A percentile compares a stretch with the other conserved stretches of the same genome.
Conservation (phyloP, 208 protist genomes). For the Angomonas desouzai region DNA sequence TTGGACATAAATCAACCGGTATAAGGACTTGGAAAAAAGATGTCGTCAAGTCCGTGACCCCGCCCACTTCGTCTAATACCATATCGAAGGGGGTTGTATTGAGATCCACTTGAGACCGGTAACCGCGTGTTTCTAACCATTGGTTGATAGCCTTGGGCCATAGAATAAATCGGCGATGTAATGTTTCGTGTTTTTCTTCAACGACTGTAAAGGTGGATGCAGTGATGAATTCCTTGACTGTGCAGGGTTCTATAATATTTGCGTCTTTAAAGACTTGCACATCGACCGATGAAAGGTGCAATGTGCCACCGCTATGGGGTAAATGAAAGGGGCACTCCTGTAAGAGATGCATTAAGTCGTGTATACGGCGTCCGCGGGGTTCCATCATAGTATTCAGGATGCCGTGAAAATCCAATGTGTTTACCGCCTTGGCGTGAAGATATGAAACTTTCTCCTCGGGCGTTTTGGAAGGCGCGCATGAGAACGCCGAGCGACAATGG, state of each 20-base stretch:
- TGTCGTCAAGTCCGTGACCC: slow-evolving; percentile 16
- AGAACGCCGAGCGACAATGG: slow-evolving; percentile 12
- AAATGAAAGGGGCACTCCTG: slow-evolving; percentile 1
- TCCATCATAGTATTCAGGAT: neutral
- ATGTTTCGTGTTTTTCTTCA: slow-evolving; percentile 12
- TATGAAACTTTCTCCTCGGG: neutral
- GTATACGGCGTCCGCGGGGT: neutral
- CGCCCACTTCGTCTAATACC: slow-evolving; percentile 15
- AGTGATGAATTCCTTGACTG: neutral
- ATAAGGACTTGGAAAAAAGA: slow-evolving; percentile 20
- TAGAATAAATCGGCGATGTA: slow-evolving; percentile 15
- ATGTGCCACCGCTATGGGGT: neutral
- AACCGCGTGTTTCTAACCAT: slow-evolving; percentile 13
- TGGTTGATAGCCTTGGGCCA: slow-evolving; percentile 18
- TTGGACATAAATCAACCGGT: neutral
- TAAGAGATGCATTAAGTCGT: neutral
- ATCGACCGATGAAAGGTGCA: neutral
- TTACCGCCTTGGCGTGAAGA: neutral
- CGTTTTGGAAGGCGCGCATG: slow-evolving; percentile 12
- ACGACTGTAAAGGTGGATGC: slow-evolving; percentile 17
- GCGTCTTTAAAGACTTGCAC: neutral
- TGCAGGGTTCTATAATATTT: slow-evolving; percentile 6
- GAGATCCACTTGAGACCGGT: slow-evolving; percentile 2
- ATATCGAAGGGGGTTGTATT: neutral
- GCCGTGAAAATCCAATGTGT: neutral